phyloP scores from a whole-genome alignment of 1,284 basidiomycete species.

The Gomphus bonarii region DNA sequence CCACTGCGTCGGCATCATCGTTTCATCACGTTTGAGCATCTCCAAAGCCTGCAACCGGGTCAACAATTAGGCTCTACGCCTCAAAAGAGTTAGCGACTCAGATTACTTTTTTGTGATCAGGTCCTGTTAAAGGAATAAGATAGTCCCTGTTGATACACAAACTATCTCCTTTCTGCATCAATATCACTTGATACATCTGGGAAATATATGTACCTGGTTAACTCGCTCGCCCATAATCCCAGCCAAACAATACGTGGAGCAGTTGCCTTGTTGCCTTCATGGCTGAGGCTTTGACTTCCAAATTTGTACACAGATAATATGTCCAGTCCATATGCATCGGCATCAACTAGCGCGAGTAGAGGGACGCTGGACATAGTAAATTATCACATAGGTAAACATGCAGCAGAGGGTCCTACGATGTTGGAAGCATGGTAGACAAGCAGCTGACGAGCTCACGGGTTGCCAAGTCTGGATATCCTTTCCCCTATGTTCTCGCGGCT shows the following conservation, averaged over 20 bases:
- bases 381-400: slow-evolving; percentile 1
- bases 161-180: slow-evolving; percentile 25
- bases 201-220: slow-evolving; percentile 35
- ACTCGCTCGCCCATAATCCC: slow-evolving; percentile 65
- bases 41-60: slow-evolving; percentile 53
- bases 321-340: slow-evolving; percentile 82
- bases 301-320: slow-evolving; percentile 80
- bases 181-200: background rate
- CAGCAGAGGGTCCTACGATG: slow-evolving; percentile 24
- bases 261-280: slow-evolving; percentile 54
- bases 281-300: slow-evolving; percentile 51
- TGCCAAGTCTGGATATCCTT: slow-evolving; percentile 88
- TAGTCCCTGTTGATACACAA: slow-evolving; percentile 48
- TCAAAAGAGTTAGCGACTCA: no score
- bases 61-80: no score
- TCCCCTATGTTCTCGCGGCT: slow-evolving; percentile 48
- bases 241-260: slow-evolving; percentile 66
- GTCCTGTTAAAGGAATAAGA: slow-evolving; percentile 57
- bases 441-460: slow-evolving; percentile 73
- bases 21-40: slow-evolving; percentile 43
- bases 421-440: slow-evolving; percentile 55
- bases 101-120: slow-evolving; percentile 65
- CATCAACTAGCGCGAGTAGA: slow-evolving; percentile 75
- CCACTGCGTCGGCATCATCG: slow-evolving; percentile 52
- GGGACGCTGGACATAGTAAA: slow-evolving; percentile 40